Conservation (phyloP, 768 basidiomycete species). For the Tremella mesenterica region DNA sequence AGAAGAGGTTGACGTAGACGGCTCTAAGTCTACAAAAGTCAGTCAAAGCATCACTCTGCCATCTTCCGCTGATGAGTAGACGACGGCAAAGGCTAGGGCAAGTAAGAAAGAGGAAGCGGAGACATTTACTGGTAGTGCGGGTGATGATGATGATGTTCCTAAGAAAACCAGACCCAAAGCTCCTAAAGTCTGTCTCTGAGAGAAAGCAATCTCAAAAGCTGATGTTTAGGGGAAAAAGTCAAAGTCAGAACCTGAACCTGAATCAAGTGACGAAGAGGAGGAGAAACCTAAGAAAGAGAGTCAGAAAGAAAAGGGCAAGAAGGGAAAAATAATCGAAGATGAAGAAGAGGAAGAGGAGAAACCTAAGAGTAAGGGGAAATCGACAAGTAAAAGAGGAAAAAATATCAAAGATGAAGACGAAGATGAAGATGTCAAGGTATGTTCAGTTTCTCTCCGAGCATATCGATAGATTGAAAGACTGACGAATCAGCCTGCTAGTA, state of each 20-base stretch:
- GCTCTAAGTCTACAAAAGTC: too few relatives aligned
- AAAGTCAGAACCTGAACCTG: too few relatives aligned
- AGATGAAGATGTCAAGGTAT: slow-evolving; percentile 17
- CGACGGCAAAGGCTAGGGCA: too few relatives aligned
- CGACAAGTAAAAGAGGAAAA: slow-evolving; percentile 8
- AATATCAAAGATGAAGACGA: slow-evolving; percentile 15
- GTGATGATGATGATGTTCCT: too few relatives aligned
- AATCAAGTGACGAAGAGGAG: slow-evolving; percentile 3
- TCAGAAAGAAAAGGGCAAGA: not conserved
- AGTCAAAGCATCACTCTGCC: too few relatives aligned
- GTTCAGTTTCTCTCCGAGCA: not conserved
- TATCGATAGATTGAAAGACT: not conserved
- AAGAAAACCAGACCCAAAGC: too few relatives aligned
- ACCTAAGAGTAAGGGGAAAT: slow-evolving; percentile 21
- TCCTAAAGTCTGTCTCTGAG: too few relatives aligned
- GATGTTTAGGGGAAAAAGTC: too few relatives aligned
- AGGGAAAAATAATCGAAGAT: not conserved
- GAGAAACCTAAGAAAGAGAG: slow-evolving; percentile 13
- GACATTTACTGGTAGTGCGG: too few relatives aligned
- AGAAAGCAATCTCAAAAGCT: too few relatives aligned
- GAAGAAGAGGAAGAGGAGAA: slow-evolving; percentile 17
- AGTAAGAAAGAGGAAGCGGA: too few relatives aligned
- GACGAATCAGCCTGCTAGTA: not conserved
- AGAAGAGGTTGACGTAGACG: slow-evolving; percentile 12
- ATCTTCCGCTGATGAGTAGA: too few relatives aligned